Base-by-base conservation (phyloP, 176 grass and related monocot species). In the Cenchrus fungigraminus region DNA sequence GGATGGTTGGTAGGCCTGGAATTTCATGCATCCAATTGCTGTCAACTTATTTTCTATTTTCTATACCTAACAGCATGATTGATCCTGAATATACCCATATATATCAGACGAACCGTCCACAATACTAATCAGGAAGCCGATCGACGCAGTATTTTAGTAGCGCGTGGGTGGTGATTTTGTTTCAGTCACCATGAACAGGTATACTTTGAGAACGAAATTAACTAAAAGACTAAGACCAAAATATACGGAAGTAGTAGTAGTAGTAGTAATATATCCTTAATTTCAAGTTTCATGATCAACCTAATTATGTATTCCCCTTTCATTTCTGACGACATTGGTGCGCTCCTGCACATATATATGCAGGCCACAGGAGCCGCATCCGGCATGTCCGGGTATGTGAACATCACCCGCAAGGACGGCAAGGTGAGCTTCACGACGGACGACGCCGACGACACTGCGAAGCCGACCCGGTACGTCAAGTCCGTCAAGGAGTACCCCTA, bases 401-500 rank as follows among this genome's bases (percentile, higher is more conserved):
- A 95, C 82, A 90, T 92, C 90, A 92, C 90, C 29, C 82, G 74
- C 49, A 83, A 85, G 25, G 63, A 58, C 57, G 87, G 93, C 50
- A 87, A 90, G 54, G 71, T 95, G 2, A 82, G 68, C 15, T 95
- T 95, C 90, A 12, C 37, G 31, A 52, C 82, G 40, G 69, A 86
- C 69, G 90, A 92, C 88, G 77, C 79, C 13, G 85, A 79, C 70
- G 93, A 76, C 4, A 47, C 14, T 3, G 51, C 52, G 13, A 71
- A 78, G 74, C 82, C 87, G 1, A 78, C 76, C 17, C 59, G 51
- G 0, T 91, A 65, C 82, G 70, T 92, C 9, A 95, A 95, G 83
- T 88, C 88, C 19, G 15, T 95, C 11, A 92, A 92, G 83, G 90
- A 92, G 65, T 64, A 81, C 17, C 93, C 88, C 57, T 95, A 92